Conservation (phyloP, 2,329 filamentous ascomycete species). For the Diaporthe citriasiana region DNA sequence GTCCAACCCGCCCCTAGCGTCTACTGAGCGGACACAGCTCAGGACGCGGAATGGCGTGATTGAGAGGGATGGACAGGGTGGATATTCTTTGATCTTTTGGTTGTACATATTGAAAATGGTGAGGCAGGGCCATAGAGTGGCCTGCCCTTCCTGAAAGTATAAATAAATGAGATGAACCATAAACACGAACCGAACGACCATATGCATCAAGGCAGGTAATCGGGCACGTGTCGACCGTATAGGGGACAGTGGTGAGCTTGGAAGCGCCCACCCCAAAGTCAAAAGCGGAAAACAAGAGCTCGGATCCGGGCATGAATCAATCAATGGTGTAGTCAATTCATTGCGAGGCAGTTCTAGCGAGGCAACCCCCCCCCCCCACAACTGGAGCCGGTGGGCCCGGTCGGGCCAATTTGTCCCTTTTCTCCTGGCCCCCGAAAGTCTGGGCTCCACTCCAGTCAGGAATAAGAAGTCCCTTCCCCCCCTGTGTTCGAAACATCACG, state of each 20-base stretch:
- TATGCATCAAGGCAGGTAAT: background rate
- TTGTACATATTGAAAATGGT: slow-evolving; percentile 7
- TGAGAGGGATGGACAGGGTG: background rate
- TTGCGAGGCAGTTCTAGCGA: slow-evolving; percentile 2
- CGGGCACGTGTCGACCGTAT: background rate
- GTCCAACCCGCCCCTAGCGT: slow-evolving; percentile 46
- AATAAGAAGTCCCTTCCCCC: background rate
- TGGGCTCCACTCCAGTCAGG: background rate
- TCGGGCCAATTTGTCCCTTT: slow-evolving; percentile 23
- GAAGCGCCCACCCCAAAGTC: background rate
- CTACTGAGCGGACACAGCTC: slow-evolving; percentile 38
- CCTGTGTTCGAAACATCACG: slow-evolving; percentile 32
- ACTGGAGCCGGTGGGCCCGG: slow-evolving; percentile 3
- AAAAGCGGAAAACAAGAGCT: background rate
- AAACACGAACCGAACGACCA: background rate
- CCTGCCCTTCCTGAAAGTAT: slow-evolving; percentile 10
- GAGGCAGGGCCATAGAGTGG: background rate
- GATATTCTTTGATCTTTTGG: slow-evolving; percentile 9
- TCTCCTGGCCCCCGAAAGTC: slow-evolving; percentile 16
- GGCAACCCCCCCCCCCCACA: background rate
- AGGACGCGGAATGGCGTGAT: background rate
- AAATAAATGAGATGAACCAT: slow-evolving; percentile 2
- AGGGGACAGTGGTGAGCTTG: background rate
- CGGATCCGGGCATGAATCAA: slow-evolving; percentile 7
- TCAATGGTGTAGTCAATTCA: slow-evolving; percentile 5